Evolutionary conservation across 2,329 filamentous ascomycete species (phyloP).

Genomic region (Ophiostoma ulmi): DNA sequence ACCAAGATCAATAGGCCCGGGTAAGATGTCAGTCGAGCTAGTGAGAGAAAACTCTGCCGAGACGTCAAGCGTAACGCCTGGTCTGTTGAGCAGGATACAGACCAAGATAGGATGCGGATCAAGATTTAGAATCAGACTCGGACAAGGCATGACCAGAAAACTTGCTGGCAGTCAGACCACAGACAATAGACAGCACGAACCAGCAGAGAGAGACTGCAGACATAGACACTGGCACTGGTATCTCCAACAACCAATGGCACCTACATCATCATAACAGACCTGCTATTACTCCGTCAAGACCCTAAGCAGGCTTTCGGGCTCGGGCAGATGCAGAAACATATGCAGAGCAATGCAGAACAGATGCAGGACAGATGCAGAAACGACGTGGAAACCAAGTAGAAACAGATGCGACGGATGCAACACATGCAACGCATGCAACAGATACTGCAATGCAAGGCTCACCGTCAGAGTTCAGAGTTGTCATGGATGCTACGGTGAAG

Average conservation of each 20-base stretch:
- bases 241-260: background rate
- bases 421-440: background rate
- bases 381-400: background rate
- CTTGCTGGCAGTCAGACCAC: background rate
- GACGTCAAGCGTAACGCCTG: background rate
- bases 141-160: background rate
- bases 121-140: background rate
- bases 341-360: background rate
- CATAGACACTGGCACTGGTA: background rate
- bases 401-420: background rate
- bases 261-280: background rate
- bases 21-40: background rate
- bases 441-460: slow-evolving; percentile 5
- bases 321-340: background rate
- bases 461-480: background rate
- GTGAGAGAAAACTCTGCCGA: background rate
- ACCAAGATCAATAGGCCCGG: background rate
- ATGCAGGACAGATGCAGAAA: background rate
- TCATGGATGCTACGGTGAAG: slow-evolving; percentile 4
- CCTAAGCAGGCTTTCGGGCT: slow-evolving; percentile 7
- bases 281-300: background rate
- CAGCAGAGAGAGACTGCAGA: too few relatives aligned
- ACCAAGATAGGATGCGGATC: background rate
- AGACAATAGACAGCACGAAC: background rate
- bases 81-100: background rate